phyloP scores from a whole-genome alignment of 2,329 filamentous ascomycete genomes.

The Penicillium sp. region DNA sequence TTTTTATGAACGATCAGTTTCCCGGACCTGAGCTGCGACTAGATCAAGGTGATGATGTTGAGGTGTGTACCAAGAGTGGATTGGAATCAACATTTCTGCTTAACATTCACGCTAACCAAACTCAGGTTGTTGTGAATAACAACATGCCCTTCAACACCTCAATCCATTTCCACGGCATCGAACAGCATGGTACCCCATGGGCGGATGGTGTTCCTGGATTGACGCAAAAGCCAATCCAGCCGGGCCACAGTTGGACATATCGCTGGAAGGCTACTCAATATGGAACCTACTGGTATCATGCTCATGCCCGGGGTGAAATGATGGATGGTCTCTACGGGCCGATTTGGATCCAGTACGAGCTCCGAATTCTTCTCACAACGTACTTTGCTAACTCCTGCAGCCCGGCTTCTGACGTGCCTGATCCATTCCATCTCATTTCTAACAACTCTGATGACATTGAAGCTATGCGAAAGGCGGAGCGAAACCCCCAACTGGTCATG shows the following conservation, averaged over 20 bases:
- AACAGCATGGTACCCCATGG: constrained; percentile 56
- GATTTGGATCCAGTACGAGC: constrained; percentile 33
- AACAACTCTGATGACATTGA: constrained; percentile 40
- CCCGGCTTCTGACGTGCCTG: constrained; percentile 33
- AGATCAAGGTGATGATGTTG: constrained; percentile 33
- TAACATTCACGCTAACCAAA: background rate
- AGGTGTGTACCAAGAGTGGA: constrained; percentile 17
- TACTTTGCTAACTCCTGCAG: constrained; percentile 43
- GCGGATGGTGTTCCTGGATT: constrained; percentile 62
- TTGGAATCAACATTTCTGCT: background rate
- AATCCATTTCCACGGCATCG: constrained; percentile 46
- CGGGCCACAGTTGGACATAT: constrained; percentile 54
- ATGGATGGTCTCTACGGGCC: constrained; percentile 62
- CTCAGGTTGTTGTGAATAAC: constrained; percentile 35
- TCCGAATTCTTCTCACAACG: background rate
- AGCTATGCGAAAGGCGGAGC: constrained; percentile 55
- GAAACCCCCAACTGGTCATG: constrained; percentile 50
- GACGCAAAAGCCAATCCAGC: constrained; percentile 55
- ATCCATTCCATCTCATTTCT: constrained; percentile 56
- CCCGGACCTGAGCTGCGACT: constrained; percentile 34
- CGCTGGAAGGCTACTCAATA: constrained; percentile 41
- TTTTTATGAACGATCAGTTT: constrained; percentile 38
- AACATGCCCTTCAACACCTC: constrained; percentile 33
- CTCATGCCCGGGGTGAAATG: constrained; percentile 57
- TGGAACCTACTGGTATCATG: constrained; percentile 44